phyloP scores from a whole-genome alignment of 495 filamentous ascomycete genomes.

The Bacidia rubella region DNA sequence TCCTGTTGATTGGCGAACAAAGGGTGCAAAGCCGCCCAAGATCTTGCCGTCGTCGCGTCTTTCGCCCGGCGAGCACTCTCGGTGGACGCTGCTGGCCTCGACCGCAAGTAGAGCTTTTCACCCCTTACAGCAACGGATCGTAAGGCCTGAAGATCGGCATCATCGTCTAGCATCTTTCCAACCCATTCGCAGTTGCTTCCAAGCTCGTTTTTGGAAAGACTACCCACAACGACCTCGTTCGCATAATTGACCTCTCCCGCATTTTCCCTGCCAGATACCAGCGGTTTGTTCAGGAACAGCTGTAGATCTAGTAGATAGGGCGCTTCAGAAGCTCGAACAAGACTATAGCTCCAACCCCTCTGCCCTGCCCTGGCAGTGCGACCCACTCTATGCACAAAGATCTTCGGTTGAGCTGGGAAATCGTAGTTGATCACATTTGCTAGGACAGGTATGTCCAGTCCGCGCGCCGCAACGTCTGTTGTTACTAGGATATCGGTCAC shows the following conservation, averaged over 20 bases:
- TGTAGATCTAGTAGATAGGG: slow-evolving; percentile 93
- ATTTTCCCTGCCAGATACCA: slow-evolving; percentile 50
- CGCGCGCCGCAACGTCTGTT: slow-evolving; percentile 90
- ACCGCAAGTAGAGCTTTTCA: slow-evolving; percentile 82
- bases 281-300: slow-evolving; percentile 70
- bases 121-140: slow-evolving; percentile 67
- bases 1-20: slow-evolving; percentile 59
- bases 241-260: slow-evolving; percentile 52
- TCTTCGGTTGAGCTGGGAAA: slow-evolving; percentile 91
- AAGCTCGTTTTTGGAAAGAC: slow-evolving; percentile 52
- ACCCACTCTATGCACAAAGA: slow-evolving; percentile 92
- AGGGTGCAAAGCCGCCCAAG: slow-evolving; percentile 56
- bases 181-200: slow-evolving; percentile 67
- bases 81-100: slow-evolving; percentile 71
- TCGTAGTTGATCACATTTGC: slow-evolving; percentile 99
- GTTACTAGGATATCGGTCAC: slow-evolving; percentile 86
- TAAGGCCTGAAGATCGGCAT: slow-evolving; percentile 56
- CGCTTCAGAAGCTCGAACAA: slow-evolving; percentile 62
- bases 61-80: slow-evolving; percentile 80
- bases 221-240: slow-evolving; percentile 67
- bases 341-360: slow-evolving; percentile 85
- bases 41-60: slow-evolving; percentile 51
- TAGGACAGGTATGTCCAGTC: slow-evolving; percentile 93
- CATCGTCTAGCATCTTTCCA: slow-evolving; percentile 58
- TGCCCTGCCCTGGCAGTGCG: slow-evolving; percentile 87